Evolutionary conservation across 164 flowering plant species (phyloP), one percentile per base, ranked within the genome.

Genomic region (Tinospora cordifolia): DNA sequence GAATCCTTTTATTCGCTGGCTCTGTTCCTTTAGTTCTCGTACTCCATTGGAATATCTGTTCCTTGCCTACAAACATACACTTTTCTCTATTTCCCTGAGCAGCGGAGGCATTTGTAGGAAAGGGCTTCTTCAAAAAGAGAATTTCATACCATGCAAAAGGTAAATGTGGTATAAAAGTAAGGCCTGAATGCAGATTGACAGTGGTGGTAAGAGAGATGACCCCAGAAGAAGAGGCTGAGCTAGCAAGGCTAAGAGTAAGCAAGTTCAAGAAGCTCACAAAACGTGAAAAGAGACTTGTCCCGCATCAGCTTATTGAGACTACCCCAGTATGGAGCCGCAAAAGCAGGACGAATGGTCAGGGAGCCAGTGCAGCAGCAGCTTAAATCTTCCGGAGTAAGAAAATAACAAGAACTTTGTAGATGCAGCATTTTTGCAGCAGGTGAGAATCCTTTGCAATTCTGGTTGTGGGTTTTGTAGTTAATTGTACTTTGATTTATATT

Each of bases 41-140:
- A n/a, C 10, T 21, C 24, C 24, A n/a, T 4, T 54, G 22, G 4
- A 19, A 19, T 21, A 19, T 19, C 6, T 8, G 10, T 54, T 8
- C 13, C 17, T n/a, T 17, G 1, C 22, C 21, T 11, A 36, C 13
- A 10, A 47, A 17, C 65, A 7, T 27, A 12, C 26, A 4, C 46
- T 39, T 62, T 5, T 68, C 8, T 38, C 1, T 27, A 14, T 68
- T 70, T 51, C 46, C 14, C 41, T 71, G 24, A 27, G 64, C 84
- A 94, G 99, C 97, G 62, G 98, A 94, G 80, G 98, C 98, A 66
- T 90, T 83, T 81, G 87, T 92, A n/a, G 98, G 98, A 2, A 94
- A 94, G 74, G 98, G 97, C 8, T 77, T 75, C 47, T 92, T 73
- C 54, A 80, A 79, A 71, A 92, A 90, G 81, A 83, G 92, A 74